Conservation (phyloP, 2,329 filamentous ascomycete genomes). For the Epichloe sylvatica region DNA sequence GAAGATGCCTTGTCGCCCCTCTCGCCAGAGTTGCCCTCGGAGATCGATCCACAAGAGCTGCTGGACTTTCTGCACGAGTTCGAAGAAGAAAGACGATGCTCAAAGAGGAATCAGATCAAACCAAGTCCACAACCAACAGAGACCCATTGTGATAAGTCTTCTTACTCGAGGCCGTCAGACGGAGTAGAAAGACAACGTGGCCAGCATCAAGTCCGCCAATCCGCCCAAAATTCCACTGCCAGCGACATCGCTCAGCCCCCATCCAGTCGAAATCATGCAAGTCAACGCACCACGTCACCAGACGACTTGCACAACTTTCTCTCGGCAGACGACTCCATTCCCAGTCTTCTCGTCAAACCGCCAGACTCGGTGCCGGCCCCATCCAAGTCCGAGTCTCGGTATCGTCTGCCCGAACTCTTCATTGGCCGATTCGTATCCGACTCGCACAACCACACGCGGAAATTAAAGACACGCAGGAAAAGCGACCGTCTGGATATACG, state of each 20-base stretch:
- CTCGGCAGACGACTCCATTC: neutral
- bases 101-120: neutral
- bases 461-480: constrained; percentile 8
- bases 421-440: constrained; percentile 15
- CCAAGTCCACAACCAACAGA: neutral
- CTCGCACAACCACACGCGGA: constrained; percentile 5
- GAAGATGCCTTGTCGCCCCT: neutral
- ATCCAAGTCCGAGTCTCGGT: neutral
- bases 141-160: neutral
- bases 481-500: constrained; percentile 20
- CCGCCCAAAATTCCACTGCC: neutral
- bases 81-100: neutral
- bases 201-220: neutral
- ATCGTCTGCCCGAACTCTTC: constrained; percentile 11
- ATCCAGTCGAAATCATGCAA: constrained; percentile 4
- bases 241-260: constrained; percentile 1
- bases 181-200: neutral
- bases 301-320: neutral
- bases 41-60: constrained; percentile 5
- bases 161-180: neutral
- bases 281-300: neutral
- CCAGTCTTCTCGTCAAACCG: constrained; percentile 7
- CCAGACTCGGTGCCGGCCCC: neutral
- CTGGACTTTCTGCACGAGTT: constrained; percentile 3
- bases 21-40: neutral